phyloP scores from a whole-genome alignment of 2,329 filamentous ascomycete species.

The Scedosporium apiospermum region DNA sequence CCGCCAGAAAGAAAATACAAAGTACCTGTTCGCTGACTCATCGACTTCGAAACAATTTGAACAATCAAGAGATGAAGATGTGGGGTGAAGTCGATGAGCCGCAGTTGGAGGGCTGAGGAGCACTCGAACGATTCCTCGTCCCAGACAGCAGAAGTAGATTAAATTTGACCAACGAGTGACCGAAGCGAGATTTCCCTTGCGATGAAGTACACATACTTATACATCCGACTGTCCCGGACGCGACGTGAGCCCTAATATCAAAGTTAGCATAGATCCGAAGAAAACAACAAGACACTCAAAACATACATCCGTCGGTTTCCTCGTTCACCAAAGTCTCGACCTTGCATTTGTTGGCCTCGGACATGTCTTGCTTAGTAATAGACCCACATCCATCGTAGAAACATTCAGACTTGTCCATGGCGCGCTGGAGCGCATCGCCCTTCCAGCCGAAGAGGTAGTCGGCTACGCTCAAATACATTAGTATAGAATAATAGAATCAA shows the following conservation, averaged over 20 bases:
- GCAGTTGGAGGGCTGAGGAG: too few species aligned
- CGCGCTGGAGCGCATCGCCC: slow-evolving; percentile 20
- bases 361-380: slow-evolving; percentile 2
- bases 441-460: slow-evolving; percentile 25
- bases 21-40: too few species aligned
- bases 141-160: too few species aligned
- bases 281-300: neutral
- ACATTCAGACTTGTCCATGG: slow-evolving; percentile 13
- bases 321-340: slow-evolving; percentile 34
- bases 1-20: too few species aligned
- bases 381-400: slow-evolving; percentile 33
- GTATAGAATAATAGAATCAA: too few species aligned
- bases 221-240: neutral
- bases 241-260: neutral
- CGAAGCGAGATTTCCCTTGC: too few species aligned
- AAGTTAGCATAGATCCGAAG: neutral
- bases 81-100: too few species aligned
- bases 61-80: too few species aligned
- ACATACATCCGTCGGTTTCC: slow-evolving; percentile 33
- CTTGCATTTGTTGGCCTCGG: neutral
- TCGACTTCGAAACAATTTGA: too few species aligned
- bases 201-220: too few species aligned
- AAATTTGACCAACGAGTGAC: too few species aligned
- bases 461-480: neutral
- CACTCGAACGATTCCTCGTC: too few species aligned